Conservation (phyloP, 2,329 filamentous ascomycete genomes). For the Penicillium psychrosexuale region DNA sequence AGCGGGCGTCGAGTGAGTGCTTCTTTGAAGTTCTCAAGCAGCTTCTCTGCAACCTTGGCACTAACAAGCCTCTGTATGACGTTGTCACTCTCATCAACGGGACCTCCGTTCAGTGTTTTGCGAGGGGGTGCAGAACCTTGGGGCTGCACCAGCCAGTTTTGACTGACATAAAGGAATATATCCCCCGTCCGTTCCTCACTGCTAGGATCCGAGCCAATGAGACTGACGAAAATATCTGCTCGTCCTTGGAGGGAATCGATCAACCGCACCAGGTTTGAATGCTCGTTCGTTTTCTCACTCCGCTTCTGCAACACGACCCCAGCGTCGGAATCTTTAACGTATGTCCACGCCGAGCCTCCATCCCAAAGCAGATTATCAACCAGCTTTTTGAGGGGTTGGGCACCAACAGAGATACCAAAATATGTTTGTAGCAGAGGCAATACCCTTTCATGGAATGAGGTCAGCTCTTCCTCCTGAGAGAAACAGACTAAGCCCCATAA, state of each 20-base stretch:
- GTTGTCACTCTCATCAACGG: conserved; percentile 24
- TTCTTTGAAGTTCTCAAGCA: conserved; percentile 44
- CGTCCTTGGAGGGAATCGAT: conserved; percentile 37
- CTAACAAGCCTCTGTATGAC: conserved; percentile 39
- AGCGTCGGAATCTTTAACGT: conserved; percentile 21
- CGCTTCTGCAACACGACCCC: conserved; percentile 31
- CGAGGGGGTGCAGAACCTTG: conserved; percentile 6
- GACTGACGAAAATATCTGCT: conserved; percentile 36
- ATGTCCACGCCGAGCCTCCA: conserved; percentile 40
- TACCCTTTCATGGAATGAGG: conserved; percentile 27
- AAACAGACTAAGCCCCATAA: conserved; percentile 43
- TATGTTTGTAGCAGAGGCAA: conserved; percentile 38
- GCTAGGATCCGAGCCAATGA: conserved; percentile 40
- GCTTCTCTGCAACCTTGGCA: conserved; percentile 42
- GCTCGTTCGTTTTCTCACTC: conserved; percentile 7
- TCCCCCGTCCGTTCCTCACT: conserved; percentile 41
- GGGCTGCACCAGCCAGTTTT: conserved; percentile 40
- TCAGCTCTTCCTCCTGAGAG: conserved; percentile 30
- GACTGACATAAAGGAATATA: conserved; percentile 43
- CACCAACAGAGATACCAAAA: conserved; percentile 40
- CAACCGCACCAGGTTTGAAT: conserved; percentile 31
- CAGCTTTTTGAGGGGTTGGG: conserved; percentile 37
- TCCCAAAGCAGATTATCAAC: conserved; percentile 43
- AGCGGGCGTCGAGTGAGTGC: conserved; percentile 41
- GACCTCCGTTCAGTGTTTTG: conserved; percentile 14